phyloP scores from a whole-genome alignment of 352 stramenopile species.

The Globisporangium acanthophoron region DNA sequence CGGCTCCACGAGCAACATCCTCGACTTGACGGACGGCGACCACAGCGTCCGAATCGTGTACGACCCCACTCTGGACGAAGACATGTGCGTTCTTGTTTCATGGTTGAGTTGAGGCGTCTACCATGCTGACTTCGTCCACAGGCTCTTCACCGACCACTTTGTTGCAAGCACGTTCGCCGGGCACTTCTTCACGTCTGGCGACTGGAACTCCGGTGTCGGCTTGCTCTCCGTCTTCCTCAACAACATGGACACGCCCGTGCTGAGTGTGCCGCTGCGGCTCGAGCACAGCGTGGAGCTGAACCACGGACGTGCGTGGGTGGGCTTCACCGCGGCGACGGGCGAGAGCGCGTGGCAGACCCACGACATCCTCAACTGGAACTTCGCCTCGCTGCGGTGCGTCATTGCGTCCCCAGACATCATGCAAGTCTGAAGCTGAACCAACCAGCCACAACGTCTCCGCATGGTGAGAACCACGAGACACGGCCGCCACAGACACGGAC shows the following conservation, averaged over 20 bases:
- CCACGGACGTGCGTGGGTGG: constrained; percentile 85
- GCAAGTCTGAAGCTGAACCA: neutral
- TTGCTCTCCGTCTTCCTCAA: constrained; percentile 86
- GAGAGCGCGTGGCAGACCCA: constrained; percentile 82
- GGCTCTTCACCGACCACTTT: constrained; percentile 59
- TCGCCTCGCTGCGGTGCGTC: constrained; percentile 47
- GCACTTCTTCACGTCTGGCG: constrained; percentile 61
- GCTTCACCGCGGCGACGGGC: constrained; percentile 90
- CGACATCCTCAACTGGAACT: constrained; percentile 84
- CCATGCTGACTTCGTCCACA: constrained; percentile 7
- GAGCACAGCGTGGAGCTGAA: constrained; percentile 73
- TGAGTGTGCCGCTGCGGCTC: constrained; percentile 86
- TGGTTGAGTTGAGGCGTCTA: neutral
- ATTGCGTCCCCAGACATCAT: constrained; percentile 14
- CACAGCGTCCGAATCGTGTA: constrained; percentile 76
- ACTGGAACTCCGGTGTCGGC: constrained; percentile 59
- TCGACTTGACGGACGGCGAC: constrained; percentile 73
- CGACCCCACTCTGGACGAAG: constrained; percentile 58
- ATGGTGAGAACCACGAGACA: no score
- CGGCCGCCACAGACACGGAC: no score
- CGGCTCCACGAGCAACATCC: constrained; percentile 58
- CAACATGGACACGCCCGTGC: constrained; percentile 66
- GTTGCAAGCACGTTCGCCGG: constrained; percentile 44
- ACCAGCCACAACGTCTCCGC: no score
- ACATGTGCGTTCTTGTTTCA: constrained; percentile 25